Evolutionary conservation across 1,284 basidiomycete species (phyloP).

Genomic region (Tilletia setariae): DNA sequence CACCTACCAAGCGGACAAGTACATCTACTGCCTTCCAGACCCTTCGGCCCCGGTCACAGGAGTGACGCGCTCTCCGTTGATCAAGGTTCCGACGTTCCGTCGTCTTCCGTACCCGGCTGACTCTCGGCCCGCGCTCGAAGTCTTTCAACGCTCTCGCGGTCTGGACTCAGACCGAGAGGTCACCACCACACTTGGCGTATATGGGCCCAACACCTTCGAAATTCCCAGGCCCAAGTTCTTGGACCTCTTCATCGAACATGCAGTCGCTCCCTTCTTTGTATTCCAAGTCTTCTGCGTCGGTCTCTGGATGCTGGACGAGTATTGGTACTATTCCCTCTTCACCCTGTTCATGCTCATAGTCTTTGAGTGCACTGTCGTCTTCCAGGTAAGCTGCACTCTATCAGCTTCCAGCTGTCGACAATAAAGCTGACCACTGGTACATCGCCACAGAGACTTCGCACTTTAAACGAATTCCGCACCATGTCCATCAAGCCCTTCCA

Average conservation of each 20-base stretch:
- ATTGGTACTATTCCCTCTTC: slow-evolving; percentile 54
- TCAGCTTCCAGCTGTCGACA: neutral
- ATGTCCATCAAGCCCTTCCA: slow-evolving; percentile 54
- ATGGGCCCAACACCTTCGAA: slow-evolving; percentile 49
- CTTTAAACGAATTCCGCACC: slow-evolving; percentile 53
- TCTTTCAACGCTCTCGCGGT: slow-evolving; percentile 65
- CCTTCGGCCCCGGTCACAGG: slow-evolving; percentile 40
- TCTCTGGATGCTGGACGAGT: slow-evolving; percentile 54
- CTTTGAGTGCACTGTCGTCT: slow-evolving; percentile 53
- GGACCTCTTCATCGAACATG: slow-evolving; percentile 53
- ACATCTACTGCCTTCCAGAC: slow-evolving; percentile 65
- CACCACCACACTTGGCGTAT: slow-evolving; percentile 41
- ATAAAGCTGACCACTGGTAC: neutral
- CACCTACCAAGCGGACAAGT: slow-evolving; percentile 93
- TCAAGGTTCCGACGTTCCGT: slow-evolving; percentile 67
- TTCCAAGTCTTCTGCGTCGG: slow-evolving; percentile 54
- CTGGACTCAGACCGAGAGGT: slow-evolving; percentile 53
- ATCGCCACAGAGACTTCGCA: slow-evolving; percentile 47
- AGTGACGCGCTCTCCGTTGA: slow-evolving; percentile 42
- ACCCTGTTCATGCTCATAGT: slow-evolving; percentile 53
- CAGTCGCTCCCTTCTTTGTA: slow-evolving; percentile 54
- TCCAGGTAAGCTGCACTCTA: slow-evolving; percentile 19
- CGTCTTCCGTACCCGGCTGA: slow-evolving; percentile 87
- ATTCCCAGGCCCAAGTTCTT: slow-evolving; percentile 51
- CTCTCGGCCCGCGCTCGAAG: slow-evolving; percentile 66